Percentiles rank a stretch among this genome's conserved stretches.
Conservation (phyloP, 208 protist species). For the Endotrypanum monterogeii region DNA sequence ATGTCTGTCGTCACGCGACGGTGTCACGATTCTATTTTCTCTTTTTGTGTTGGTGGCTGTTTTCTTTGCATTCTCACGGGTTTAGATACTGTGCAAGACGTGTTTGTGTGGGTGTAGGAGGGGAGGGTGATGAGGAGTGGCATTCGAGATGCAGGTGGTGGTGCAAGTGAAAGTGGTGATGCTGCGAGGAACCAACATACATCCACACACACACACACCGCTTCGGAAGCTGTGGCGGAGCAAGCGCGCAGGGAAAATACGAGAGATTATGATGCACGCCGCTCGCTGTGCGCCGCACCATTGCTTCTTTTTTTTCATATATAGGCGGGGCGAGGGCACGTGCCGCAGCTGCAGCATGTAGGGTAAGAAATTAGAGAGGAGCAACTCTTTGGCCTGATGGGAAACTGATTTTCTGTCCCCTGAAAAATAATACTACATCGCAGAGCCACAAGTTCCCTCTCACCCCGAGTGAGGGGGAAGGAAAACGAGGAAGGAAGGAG, state of each 20-base stretch:
- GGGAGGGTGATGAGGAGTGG: background rate
- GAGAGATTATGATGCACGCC: too few relatives aligned
- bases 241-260: background rate
- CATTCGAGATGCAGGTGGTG: background rate
- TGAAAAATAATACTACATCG: background rate
- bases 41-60: too few relatives aligned
- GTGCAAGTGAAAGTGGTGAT: background rate
- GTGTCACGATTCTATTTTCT: background rate
- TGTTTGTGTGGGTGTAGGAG: background rate
- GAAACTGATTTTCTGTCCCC: background rate
- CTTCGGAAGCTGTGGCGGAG: background rate
- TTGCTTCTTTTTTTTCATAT: too few relatives aligned
- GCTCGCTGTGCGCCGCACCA: too few relatives aligned
- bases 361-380: background rate
- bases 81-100: background rate
- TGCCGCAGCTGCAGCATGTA: background rate
- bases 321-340: too few relatives aligned
- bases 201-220: constrained; percentile 10
- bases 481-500: too few relatives aligned
- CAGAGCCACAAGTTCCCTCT: too few relatives aligned
- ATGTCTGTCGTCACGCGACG: background rate
- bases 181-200: background rate
- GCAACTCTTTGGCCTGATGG: background rate
- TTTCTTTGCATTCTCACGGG: background rate
- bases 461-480: too few relatives aligned